Evolutionary conservation across 257 asterid genomes (phyloP).

Genomic region (Solanum pimpinellifolium): DNA sequence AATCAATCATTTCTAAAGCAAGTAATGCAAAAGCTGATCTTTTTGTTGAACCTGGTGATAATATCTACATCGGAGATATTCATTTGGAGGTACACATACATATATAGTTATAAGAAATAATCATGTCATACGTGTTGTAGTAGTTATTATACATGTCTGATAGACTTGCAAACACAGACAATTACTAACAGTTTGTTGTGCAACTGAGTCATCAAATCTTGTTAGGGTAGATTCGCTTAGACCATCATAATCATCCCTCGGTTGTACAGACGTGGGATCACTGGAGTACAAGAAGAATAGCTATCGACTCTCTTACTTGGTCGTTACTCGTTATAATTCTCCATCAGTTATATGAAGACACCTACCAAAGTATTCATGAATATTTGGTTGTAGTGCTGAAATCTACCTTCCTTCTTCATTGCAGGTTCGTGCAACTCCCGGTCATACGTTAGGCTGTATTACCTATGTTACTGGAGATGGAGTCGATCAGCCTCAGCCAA

Average conservation of each 20-base stretch:
- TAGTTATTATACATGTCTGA: neutral
- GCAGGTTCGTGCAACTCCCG: slow-evolving; percentile 96
- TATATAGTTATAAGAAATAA: neutral
- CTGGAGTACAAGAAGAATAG: neutral
- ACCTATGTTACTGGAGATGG: slow-evolving; percentile 93
- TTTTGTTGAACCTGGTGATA: slow-evolving; percentile 72
- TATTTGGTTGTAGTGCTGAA: neutral
- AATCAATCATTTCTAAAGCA: slow-evolving; percentile 89
- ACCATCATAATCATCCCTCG: neutral
- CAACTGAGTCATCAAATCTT: neutral
- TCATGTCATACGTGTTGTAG: neutral
- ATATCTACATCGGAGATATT: slow-evolving; percentile 64
- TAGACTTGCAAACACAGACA: neutral
- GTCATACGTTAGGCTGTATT: slow-evolving; percentile 86
- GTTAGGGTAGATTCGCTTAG: neutral
- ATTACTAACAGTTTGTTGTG: neutral
- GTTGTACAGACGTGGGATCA: neutral
- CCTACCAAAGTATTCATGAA: neutral
- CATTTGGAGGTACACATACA: slow-evolving; percentile 58
- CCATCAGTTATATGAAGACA: neutral
- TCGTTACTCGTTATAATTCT: neutral
- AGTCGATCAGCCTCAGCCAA: slow-evolving; percentile 66
- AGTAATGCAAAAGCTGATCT: slow-evolving; percentile 90
- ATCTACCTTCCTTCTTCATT: neutral
- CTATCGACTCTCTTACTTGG: neutral